phyloP scores from a whole-genome alignment of 345 rosid genomes.

The Triadica sebifera region DNA sequence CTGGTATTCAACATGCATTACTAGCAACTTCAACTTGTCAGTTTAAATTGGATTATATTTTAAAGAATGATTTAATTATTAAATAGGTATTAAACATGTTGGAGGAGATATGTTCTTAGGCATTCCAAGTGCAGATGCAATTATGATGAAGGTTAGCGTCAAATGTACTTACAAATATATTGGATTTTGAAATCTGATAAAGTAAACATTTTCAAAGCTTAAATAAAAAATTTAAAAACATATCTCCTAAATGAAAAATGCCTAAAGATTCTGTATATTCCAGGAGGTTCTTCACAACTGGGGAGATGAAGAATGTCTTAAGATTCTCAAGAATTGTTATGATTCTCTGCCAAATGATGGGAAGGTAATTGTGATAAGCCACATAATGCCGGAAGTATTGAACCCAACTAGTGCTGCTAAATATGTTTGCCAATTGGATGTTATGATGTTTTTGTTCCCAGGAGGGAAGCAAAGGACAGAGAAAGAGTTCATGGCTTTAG shows the following conservation, averaged over 20 bases:
- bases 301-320: not conserved
- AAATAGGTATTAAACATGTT: conserved; percentile 29
- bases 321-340: not conserved
- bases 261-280: not conserved
- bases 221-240: no score
- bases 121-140: conserved; percentile 26
- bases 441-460: conserved; percentile 11
- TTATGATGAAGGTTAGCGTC: conserved; percentile 25
- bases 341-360: not conserved
- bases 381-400: conserved; percentile 3
- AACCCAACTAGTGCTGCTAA: not conserved
- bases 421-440: conserved; percentile 7
- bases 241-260: no score
- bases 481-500: conserved; percentile 21
- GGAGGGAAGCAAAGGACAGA: conserved; percentile 22
- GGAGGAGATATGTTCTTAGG: conserved; percentile 29
- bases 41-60: no score
- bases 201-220: no score
- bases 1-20: not conserved
- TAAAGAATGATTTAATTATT: no score
- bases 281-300: not conserved
- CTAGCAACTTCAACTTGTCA: no score
- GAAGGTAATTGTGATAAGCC: not conserved
- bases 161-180: not conserved
- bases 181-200: not conserved